Evolutionary conservation across 768 basidiomycete genomes (phyloP).

Genomic region (Floccularia luteovirens): DNA sequence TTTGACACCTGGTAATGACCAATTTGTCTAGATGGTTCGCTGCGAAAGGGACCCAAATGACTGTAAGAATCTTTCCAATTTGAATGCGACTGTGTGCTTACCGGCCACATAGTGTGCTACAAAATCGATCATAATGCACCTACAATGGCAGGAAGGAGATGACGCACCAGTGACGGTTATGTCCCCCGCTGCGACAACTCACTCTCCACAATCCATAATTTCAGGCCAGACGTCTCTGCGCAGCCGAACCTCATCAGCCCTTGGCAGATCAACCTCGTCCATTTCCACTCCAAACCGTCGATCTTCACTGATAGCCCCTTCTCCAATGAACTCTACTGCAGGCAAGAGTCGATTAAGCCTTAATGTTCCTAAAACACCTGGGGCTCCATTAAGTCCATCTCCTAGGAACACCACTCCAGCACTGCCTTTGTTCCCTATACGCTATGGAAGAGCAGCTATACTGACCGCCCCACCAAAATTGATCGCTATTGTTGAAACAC

Average conservation of each 20-base stretch:
- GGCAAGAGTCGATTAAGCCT: conserved; percentile 37
- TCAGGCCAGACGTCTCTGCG: conserved; percentile 17
- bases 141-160: conserved; percentile 78
- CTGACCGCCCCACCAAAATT: conserved; percentile 81
- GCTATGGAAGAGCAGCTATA: conserved; percentile 66
- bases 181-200: conserved; percentile 9
- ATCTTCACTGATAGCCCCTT: conserved; percentile 24
- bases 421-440: conserved; percentile 32
- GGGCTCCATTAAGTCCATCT: conserved; percentile 38
- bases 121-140: conserved; percentile 76
- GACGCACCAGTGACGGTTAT: conserved; percentile 12
- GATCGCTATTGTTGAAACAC: conserved; percentile 77
- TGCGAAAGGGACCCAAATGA: conserved; percentile 86
- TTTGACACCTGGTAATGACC: conserved; percentile 2
- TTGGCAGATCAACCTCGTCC: conserved; percentile 48
- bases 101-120: conserved; percentile 64
- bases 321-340: conserved; percentile 12
- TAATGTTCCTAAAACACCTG: conserved; percentile 31
- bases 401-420: conserved; percentile 33
- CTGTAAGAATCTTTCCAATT: conserved; percentile 37
- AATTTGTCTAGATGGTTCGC: conserved; percentile 68
- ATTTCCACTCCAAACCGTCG: conserved; percentile 32
- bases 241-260: conserved; percentile 39
- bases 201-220: conserved; percentile 10
- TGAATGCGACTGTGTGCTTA: not conserved